A percentile compares a stretch with the other conserved stretches of the same genome.
Evolutionary conservation across 2,329 filamentous ascomycete species (phyloP).

Genomic region (Talaromyces sp.): DNA sequence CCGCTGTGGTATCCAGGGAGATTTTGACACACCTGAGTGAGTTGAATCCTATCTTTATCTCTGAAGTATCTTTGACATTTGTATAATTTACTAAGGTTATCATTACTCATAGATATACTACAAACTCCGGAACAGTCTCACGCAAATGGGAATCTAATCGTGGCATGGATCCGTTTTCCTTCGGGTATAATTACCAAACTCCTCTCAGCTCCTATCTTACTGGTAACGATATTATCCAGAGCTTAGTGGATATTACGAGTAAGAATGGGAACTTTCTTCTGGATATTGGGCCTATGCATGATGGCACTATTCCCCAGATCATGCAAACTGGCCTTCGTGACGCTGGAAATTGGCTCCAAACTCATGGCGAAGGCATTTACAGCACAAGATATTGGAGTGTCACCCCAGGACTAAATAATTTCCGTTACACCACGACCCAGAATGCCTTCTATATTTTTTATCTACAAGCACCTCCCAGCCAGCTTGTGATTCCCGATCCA

Average conservation of each 20-base stretch:
- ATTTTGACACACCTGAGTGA: not conserved
- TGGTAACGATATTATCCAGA: constrained; percentile 46
- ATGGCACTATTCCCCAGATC: constrained; percentile 49
- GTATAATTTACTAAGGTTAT: no score
- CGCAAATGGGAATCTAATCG: constrained; percentile 59
- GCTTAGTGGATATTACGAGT: constrained; percentile 51
- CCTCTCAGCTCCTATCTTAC: constrained; percentile 51
- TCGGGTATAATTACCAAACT: constrained; percentile 59
- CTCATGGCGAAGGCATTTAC: constrained; percentile 53
- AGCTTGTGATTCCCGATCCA: not conserved
- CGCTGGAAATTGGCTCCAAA: constrained; percentile 53
- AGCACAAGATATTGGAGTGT: constrained; percentile 51
- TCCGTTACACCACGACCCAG: not conserved
- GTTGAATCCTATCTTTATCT: not conserved
- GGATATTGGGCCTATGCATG: constrained; percentile 53
- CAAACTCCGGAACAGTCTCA: constrained; percentile 48
- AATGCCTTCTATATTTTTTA: not conserved
- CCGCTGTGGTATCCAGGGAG: not conserved
- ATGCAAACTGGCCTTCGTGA: constrained; percentile 49
- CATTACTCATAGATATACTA: constrained; percentile 38
- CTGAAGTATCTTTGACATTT: no score
- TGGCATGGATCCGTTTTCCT: constrained; percentile 59
- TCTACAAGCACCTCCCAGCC: no score
- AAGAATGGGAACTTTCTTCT: constrained; percentile 58
- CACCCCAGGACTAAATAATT: not conserved